phyloP scores from a whole-genome alignment of 495 filamentous ascomycete species.

The Friedmanniomyces endolithicus region DNA sequence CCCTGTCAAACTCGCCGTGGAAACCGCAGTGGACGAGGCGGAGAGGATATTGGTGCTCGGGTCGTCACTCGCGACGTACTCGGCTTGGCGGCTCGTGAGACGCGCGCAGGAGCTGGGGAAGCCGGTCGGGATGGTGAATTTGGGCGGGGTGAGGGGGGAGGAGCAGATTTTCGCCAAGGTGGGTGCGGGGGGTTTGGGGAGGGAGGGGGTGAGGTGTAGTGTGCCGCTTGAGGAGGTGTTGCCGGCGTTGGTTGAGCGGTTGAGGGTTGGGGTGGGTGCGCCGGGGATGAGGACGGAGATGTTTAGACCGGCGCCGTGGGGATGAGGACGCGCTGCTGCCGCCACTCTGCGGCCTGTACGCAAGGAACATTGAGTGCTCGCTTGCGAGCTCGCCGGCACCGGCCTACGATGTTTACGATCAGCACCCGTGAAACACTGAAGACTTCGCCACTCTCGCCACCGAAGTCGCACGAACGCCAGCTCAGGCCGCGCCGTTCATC shows the following conservation, averaged over 20 bases:
- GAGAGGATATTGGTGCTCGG: constrained; percentile 66
- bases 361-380: too few species aligned
- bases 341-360: too few species aligned
- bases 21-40: constrained; percentile 64
- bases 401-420: too few species aligned
- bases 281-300: not conserved
- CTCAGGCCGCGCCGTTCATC: too few species aligned
- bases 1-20: constrained; percentile 59
- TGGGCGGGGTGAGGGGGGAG: constrained; percentile 33
- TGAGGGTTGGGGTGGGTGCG: constrained; percentile 1
- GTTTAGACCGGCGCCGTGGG: not conserved
- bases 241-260: constrained; percentile 22
- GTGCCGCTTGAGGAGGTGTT: constrained; percentile 25
- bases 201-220: constrained; percentile 22
- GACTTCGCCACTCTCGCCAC: too few species aligned
- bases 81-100: constrained; percentile 81
- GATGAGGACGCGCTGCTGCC: not conserved
- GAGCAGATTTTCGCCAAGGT: constrained; percentile 26
- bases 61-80: constrained; percentile 85
- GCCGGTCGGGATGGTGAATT: constrained; percentile 49
- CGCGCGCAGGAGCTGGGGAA: constrained; percentile 67
- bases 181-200: constrained; percentile 15
- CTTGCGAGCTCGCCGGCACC: too few species aligned
- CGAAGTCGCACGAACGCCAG: too few species aligned
- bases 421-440: too few species aligned